phyloP scores from a whole-genome alignment of 1,284 basidiomycete genomes.

The Microbotryum violaceum region DNA sequence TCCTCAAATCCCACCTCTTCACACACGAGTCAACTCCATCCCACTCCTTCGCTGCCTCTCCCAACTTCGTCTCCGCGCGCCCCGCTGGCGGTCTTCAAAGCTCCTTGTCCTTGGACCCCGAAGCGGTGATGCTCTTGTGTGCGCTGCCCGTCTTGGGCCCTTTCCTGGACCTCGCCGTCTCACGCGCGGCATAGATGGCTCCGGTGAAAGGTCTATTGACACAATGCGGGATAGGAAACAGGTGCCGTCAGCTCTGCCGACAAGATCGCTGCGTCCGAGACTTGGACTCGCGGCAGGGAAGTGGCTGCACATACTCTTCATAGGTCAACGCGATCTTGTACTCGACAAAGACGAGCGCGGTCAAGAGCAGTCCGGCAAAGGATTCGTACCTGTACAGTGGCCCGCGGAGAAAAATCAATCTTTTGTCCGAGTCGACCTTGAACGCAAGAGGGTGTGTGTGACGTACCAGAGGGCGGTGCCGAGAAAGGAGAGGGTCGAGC shows the following conservation, averaged over 20 bases:
- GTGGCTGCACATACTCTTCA: slow-evolving; percentile 59
- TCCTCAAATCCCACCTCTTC: too few species aligned
- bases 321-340: slow-evolving; percentile 74
- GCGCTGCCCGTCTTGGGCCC: too few species aligned
- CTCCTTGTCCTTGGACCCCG: too few species aligned
- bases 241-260: background rate
- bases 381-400: slow-evolving; percentile 60
- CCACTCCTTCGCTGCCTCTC: too few species aligned
- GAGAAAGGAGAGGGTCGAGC: slow-evolving; percentile 77
- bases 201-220: slow-evolving; percentile 27
- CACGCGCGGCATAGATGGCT: slow-evolving; percentile 31
- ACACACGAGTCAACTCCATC: too few species aligned
- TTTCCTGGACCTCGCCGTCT: background rate
- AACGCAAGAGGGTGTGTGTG: too few species aligned
- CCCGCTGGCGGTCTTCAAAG: too few species aligned
- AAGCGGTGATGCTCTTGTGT: too few species aligned
- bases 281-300: too few species aligned
- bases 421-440: too few species aligned
- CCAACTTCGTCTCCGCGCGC: too few species aligned
- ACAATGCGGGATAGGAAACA: background rate
- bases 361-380: slow-evolving; percentile 68
- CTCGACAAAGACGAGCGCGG: slow-evolving; percentile 67
- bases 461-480: slow-evolving; percentile 73
- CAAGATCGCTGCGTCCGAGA: background rate
- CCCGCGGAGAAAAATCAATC: too few species aligned